Evolutionary conservation across 108 stramenopile species (phyloP), one percentile per base, ranked within the genome.

Genomic region (Halocafeteria seosinensis): DNA sequence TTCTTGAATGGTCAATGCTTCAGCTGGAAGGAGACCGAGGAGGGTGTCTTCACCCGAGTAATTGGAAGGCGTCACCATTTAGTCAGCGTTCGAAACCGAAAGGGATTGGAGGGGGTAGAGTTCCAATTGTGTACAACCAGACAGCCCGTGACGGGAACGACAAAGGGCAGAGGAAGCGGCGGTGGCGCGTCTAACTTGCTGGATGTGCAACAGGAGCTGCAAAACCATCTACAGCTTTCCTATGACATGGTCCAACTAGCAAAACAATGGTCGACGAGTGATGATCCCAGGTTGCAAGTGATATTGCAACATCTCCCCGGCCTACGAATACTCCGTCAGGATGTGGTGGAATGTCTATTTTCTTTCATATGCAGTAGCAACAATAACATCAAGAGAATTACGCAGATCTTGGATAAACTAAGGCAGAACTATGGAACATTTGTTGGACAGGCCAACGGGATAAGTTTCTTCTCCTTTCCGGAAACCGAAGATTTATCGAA

Each of bases 321-420:
- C 23, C 84, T 92, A 21, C 78, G 91, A 0, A 78, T 93, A 5
- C 34, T 89, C 31, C 70, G 88, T 1, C 98, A 99, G 65, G 88
- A 95, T 70, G 93, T 93, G 5, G 76, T 84, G 63, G 95, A 99
- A 70, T 93, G 92, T 70, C 76, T 95, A 42, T 71, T 95, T 51
- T 90, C 88, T 55, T 99, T 97, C 71, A 87, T 99, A 33, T 95
- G 94, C 66, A 87, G 85, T 23, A 84, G 84, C 68, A 99, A 99
- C 80, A 99, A 99, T 81, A 96, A 96, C 74, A 96, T 99, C 63
- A 81, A 90, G 8, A 69, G 98, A 17, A 99, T 99, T 62, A 78
- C 81, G 3, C 78, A 84, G 29, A 92, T 97, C 86, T 72, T 95
- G 38, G 68, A 77, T 27, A 51, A 78, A 11, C 76, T 96, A 52